phyloP scores from a whole-genome alignment of 768 basidiomycete species.

The Wakefieldia striispora region DNA sequence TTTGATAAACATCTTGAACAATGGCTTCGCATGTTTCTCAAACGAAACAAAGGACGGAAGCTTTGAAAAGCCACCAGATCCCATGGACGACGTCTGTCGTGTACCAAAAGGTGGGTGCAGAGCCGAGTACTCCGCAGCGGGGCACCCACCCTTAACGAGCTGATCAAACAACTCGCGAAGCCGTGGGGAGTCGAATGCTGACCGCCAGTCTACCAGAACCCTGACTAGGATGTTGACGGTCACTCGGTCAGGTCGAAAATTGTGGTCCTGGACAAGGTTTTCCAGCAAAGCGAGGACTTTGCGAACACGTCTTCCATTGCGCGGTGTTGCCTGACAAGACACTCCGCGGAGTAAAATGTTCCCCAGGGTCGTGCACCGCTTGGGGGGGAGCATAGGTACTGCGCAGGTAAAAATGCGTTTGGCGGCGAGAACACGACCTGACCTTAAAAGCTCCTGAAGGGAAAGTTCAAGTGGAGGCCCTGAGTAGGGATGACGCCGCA shows the following conservation, averaged over 20 bases:
- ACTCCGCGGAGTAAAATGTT: constrained; percentile 56
- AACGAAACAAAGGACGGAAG: constrained; percentile 49
- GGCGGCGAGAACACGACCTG: constrained; percentile 43
- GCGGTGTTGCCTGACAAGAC: constrained; percentile 30
- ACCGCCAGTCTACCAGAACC: constrained; percentile 52
- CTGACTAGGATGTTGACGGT: constrained; percentile 71
- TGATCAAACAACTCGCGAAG: constrained; percentile 64
- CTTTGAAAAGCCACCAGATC: constrained; percentile 33
- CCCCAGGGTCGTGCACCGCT: constrained; percentile 44
- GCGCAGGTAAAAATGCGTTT: constrained; percentile 38
- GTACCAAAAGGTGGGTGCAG: constrained; percentile 48
- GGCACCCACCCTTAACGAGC: constrained; percentile 59
- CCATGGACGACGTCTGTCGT: constrained; percentile 10
- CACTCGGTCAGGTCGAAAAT: constrained; percentile 61
- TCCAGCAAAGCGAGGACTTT: constrained; percentile 40
- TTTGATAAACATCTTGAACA: constrained; percentile 73
- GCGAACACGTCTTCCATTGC: constrained; percentile 47
- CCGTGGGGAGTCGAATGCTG: constrained; percentile 38
- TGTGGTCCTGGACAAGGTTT: constrained; percentile 41
- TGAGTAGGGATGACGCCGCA: constrained; percentile 4
- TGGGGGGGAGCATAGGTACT: constrained; percentile 27
- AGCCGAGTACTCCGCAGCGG: constrained; percentile 32
- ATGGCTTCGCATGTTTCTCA: constrained; percentile 57
- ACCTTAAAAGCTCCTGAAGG: constrained; percentile 25
- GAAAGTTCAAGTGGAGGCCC: constrained; percentile 13